phyloP scores from a whole-genome alignment of 768 basidiomycete species.

The Mycena venus region DNA sequence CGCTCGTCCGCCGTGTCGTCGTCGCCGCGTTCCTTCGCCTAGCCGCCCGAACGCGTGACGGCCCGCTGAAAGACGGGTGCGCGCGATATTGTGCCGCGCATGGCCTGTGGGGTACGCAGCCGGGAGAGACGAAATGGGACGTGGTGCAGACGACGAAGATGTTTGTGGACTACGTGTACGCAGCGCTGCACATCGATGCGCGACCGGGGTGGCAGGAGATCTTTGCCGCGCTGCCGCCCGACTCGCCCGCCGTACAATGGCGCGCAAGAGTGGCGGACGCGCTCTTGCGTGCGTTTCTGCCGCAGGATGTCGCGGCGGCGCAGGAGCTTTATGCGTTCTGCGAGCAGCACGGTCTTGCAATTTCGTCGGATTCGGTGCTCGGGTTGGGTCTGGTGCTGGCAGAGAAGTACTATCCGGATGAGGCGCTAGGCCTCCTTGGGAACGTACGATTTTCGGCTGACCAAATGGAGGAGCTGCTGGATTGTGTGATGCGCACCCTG shows the following conservation, averaged over 20 bases:
- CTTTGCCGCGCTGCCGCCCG: slow-evolving; percentile 47
- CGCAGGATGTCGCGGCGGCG: slow-evolving; percentile 47
- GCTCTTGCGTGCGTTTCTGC: slow-evolving; percentile 39
- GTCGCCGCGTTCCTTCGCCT: slow-evolving; percentile 61
- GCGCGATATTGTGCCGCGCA: slow-evolving; percentile 45
- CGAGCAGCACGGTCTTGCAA: slow-evolving; percentile 32
- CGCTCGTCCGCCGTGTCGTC: slow-evolving; percentile 52
- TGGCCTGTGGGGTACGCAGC: slow-evolving; percentile 41
- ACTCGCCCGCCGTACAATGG: slow-evolving; percentile 29
- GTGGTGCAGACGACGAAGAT: slow-evolving; percentile 47
- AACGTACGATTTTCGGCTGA: slow-evolving; percentile 43
- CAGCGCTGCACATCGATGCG: slow-evolving; percentile 33
- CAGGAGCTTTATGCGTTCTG: slow-evolving; percentile 51
- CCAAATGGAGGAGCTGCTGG: slow-evolving; percentile 53
- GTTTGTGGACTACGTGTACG: slow-evolving; percentile 49
- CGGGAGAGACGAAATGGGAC: slow-evolving; percentile 29
- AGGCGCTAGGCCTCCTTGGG: slow-evolving; percentile 51
- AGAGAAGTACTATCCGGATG: slow-evolving; percentile 41
- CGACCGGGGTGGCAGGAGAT: slow-evolving; percentile 46
- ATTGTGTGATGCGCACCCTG: slow-evolving; percentile 53
- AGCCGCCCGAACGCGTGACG: slow-evolving; percentile 54
- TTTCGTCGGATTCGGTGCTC: slow-evolving; percentile 41
- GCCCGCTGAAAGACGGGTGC: slow-evolving; percentile 51
- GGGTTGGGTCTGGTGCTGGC: slow-evolving; percentile 50
- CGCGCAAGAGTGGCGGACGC: slow-evolving; percentile 45